Evolutionary conservation across 768 basidiomycete species (phyloP).

Genomic region (Boletus rubropictus): DNA sequence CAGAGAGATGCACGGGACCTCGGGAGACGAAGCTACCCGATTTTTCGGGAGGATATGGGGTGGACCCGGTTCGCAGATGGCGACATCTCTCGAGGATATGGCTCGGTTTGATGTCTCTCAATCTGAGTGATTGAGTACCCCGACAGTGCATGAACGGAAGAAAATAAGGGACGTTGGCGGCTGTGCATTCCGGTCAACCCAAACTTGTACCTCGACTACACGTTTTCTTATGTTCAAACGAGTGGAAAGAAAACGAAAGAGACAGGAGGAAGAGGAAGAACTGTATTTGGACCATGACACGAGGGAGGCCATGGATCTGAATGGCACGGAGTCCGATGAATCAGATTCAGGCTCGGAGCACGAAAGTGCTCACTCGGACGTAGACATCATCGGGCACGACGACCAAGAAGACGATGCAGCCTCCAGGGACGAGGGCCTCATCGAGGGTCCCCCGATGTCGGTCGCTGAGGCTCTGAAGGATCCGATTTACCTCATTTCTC

Average conservation of each 20-base stretch:
- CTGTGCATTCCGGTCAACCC: constrained; percentile 13
- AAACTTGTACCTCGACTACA: neutral
- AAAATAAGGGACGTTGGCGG: constrained; percentile 21
- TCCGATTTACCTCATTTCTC: constrained; percentile 55
- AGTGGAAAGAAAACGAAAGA: constrained; percentile 58
- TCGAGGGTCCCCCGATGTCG: constrained; percentile 42
- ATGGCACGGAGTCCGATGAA: constrained; percentile 75
- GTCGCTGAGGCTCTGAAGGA: constrained; percentile 56
- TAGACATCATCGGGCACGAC: constrained; percentile 16
- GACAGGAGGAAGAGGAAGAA: constrained; percentile 57
- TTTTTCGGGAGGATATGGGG: neutral
- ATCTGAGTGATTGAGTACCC: constrained; percentile 14
- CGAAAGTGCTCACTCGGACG: constrained; percentile 24
- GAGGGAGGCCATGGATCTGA: constrained; percentile 58
- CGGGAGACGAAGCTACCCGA: neutral
- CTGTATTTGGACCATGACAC: constrained; percentile 59
- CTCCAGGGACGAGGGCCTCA: constrained; percentile 19
- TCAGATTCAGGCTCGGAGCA: constrained; percentile 44
- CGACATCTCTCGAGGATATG: constrained; percentile 11
- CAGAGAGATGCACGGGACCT: neutral
- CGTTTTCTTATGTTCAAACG: constrained; percentile 65
- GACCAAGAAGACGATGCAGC: constrained; percentile 26
- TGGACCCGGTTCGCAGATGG: neutral
- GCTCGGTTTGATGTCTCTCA: constrained; percentile 14
- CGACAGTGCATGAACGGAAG: constrained; percentile 29